These are phyloP conservation scores for Hymenoscyphus occultus DNA, from an alignment of 2,329 filamentous ascomycete species.

Conservation along the genomic window DNA sequence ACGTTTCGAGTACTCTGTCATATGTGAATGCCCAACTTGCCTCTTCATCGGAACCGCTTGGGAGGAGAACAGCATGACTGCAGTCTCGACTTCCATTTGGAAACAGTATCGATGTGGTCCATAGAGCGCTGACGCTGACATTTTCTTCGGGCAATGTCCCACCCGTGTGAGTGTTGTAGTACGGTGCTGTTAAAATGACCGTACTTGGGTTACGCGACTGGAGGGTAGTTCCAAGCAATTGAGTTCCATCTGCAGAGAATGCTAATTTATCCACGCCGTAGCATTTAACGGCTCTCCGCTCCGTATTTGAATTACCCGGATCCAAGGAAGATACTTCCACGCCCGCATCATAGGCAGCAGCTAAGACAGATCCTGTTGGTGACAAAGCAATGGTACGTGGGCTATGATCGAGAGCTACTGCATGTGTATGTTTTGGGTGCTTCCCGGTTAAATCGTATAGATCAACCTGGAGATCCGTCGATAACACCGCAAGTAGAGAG, in stretches of 20 bases:
- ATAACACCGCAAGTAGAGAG: conserved; percentile 72
- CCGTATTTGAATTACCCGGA: conserved; percentile 58
- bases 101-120: conserved; percentile 83
- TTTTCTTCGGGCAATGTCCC: conserved; percentile 63
- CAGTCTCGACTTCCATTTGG: conserved; percentile 77
- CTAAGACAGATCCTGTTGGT: conserved; percentile 76
- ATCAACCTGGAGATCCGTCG: conserved; percentile 79
- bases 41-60: conserved; percentile 49
- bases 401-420: conserved; percentile 73
- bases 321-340: conserved; percentile 81
- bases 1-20: conserved; percentile 72
- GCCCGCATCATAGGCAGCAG: conserved; percentile 81
- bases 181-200: conserved; percentile 75
- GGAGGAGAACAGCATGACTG: conserved; percentile 69
- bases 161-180: conserved; percentile 66
- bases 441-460: conserved; percentile 69
- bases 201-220: conserved; percentile 64
- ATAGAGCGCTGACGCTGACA: conserved; percentile 71
- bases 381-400: conserved; percentile 78
- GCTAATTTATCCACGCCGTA: conserved; percentile 69
- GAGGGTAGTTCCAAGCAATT: conserved; percentile 72
- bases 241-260: conserved; percentile 75
- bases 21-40: conserved; percentile 76
- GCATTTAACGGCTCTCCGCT: conserved; percentile 75
- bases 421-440: conserved; percentile 68